A percentile compares a stretch with the other conserved stretches of the same genome.
phyloP scores from a whole-genome alignment of 1,139 yeast species.

The Suhomyces coccinellae region DNA sequence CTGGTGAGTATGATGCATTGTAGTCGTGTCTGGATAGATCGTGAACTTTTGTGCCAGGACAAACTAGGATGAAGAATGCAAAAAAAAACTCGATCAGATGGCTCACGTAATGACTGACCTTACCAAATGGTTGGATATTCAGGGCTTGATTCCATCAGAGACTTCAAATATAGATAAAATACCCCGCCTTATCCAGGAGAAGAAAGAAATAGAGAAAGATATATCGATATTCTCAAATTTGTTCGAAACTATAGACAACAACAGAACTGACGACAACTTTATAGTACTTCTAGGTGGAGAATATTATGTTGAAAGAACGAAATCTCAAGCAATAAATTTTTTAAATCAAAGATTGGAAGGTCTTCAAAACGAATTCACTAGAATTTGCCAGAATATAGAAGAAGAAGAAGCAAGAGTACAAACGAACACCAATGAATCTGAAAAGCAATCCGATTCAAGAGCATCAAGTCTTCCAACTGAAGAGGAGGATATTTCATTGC shows the following conservation, averaged over 20 bases:
- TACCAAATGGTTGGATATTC: too few species aligned
- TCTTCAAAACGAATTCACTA: conserved; percentile 38
- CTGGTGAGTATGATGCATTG: too few species aligned
- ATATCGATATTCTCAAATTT: too few species aligned
- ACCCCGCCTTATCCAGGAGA: too few species aligned
- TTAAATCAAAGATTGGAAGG: conserved; percentile 40
- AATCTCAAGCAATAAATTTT: conserved; percentile 45
- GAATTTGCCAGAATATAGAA: conserved; percentile 42
- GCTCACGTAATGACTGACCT: too few species aligned
- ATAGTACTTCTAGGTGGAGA: conserved; percentile 59
- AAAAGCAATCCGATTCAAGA: conserved; percentile 17
- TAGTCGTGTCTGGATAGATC: too few species aligned
- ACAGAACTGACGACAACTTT: conserved; percentile 20
- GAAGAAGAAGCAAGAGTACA: conserved; percentile 42
- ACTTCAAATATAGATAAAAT: too few species aligned
- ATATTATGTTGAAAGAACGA: conserved; percentile 52
- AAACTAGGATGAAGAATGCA: too few species aligned
- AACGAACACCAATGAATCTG: conserved; percentile 31
- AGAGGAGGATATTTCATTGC: conserved; percentile 48
- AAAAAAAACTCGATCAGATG: too few species aligned
- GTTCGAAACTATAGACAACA: background rate
- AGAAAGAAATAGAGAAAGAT: too few species aligned
- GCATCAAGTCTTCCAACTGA: conserved; percentile 8
- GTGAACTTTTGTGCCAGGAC: too few species aligned
- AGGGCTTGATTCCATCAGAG: too few species aligned